Evolutionary conservation across 148 eudicot genomes (phyloP), one percentile per base, ranked within the genome.

Genomic region (Chenopodium formosanum): DNA sequence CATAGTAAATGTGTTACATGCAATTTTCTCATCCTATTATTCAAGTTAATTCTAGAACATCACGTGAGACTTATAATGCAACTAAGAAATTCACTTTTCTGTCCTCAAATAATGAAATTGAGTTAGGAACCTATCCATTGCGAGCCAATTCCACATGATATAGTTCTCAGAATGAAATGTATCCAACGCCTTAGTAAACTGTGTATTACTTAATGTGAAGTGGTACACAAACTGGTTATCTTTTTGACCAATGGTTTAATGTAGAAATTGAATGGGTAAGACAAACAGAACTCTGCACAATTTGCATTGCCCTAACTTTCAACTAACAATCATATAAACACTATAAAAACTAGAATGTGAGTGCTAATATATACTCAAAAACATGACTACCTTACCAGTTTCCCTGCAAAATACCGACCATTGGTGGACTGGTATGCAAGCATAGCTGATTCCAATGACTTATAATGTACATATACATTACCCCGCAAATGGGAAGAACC

Each of bases 341-440:
- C 37, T 34, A 34, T 4, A 4, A 34, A 34, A 34, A 34, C 37
- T 34, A 34, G 37, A 34, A 34, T 34, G 37, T 34, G 37, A 34
- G 37, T 34, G 4, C 37, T 34, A 34, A 34, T 34, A 34, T 34
- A 34, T 34, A 34, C 37, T 34, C 3, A 34, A 34, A 34, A 34
- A 34, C 37, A 34, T 34, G 37, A 34, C 37, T 34, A 34, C 19
- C 80, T 25, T 83, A 93, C 98, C 97, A 90, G 97, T 84, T 95
- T 95, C 62, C 97, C 97, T 78, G 97, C 97, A 84, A 95, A 95
- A 86, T 86, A 95, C 56, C 97, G 98, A 78, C 94, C 97, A 84
- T 95, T 93, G 63, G 90, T 86, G 68, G 97, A 89, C 50, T 89
- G 90, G 86, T 88, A 89, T 70, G 98, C 97, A 72, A 86, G 88